Percentiles rank a stretch among this genome's conserved stretches.
phyloP scores from a whole-genome alignment of 2,329 filamentous ascomycete genomes.

The Dothidotthia symphoricarpi region DNA sequence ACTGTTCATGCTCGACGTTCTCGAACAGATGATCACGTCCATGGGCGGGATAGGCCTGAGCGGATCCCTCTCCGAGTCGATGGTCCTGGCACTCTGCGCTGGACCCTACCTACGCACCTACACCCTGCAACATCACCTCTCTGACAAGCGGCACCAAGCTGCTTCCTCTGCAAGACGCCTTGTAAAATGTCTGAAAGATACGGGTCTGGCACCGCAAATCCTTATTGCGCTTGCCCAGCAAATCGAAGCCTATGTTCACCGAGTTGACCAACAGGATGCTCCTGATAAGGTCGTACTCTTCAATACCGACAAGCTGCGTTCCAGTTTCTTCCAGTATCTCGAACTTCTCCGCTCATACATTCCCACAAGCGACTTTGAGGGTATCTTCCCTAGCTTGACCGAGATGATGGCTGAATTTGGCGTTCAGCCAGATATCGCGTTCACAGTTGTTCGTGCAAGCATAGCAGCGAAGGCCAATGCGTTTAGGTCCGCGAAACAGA shows the following conservation, averaged over 20 bases:
- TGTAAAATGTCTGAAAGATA: constrained; percentile 74
- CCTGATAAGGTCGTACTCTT: constrained; percentile 88
- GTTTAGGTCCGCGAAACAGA: constrained; percentile 34
- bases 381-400: constrained; percentile 70
- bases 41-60: constrained; percentile 94
- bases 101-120: constrained; percentile 76
- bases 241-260: constrained; percentile 80
- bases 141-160: constrained; percentile 78
- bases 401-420: constrained; percentile 75
- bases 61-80: constrained; percentile 81
- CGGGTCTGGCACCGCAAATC: constrained; percentile 74
- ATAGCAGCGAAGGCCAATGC: constrained; percentile 52
- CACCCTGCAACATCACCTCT: constrained; percentile 70
- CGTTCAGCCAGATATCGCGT: constrained; percentile 76
- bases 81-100: constrained; percentile 84
- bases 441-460: constrained; percentile 75
- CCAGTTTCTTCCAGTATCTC: constrained; percentile 81
- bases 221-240: constrained; percentile 91
- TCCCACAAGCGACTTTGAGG: constrained; percentile 71
- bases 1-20: constrained; percentile 83
- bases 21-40: constrained; percentile 83
- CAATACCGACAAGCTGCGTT: constrained; percentile 85
- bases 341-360: constrained; percentile 84
- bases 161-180: constrained; percentile 74
- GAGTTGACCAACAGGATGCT: constrained; percentile 67